Conservation (phyloP, 805 yeast species). For the Yarrowia divulgata region DNA sequence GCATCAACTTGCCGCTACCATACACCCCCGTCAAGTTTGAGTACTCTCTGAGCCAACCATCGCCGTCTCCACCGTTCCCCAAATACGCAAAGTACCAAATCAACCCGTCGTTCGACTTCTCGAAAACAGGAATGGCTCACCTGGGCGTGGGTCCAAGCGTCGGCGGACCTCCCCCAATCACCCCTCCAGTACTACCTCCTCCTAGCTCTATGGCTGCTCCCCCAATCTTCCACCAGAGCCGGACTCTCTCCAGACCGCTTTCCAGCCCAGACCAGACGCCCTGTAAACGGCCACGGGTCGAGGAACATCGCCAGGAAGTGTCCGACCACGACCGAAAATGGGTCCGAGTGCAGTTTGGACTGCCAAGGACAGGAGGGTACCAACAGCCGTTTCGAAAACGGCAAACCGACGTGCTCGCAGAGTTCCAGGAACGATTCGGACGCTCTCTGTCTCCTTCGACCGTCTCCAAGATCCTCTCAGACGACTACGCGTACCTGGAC, state of each 20-base stretch:
- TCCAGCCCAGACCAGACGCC: constrained; percentile 21
- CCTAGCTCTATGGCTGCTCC: constrained; percentile 24
- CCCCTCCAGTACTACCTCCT: constrained; percentile 26
- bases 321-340: constrained; percentile 30
- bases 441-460: constrained; percentile 3
- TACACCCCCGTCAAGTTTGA: constrained; percentile 19
- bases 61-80: constrained; percentile 17
- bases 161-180: background rate
- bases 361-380: constrained; percentile 25
- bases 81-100: constrained; percentile 26
- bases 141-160: background rate
- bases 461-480: constrained; percentile 24
- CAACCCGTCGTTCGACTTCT: constrained; percentile 27
- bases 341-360: constrained; percentile 29
- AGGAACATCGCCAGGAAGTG: constrained; percentile 11
- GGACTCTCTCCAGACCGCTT: constrained; percentile 1
- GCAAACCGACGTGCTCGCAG: constrained; percentile 2
- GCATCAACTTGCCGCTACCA: constrained; percentile 1
- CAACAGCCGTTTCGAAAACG: constrained; percentile 18
- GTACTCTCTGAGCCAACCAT: constrained; percentile 8
- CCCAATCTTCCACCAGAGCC: constrained; percentile 17
- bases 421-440: constrained; percentile 21
- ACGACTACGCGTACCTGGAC: constrained; percentile 29
- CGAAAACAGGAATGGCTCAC: constrained; percentile 24
- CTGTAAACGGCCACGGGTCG: constrained; percentile 8